Evolutionary conservation across 2,329 filamentous ascomycete genomes (phyloP).

Genomic region (Fusarium sp.): DNA sequence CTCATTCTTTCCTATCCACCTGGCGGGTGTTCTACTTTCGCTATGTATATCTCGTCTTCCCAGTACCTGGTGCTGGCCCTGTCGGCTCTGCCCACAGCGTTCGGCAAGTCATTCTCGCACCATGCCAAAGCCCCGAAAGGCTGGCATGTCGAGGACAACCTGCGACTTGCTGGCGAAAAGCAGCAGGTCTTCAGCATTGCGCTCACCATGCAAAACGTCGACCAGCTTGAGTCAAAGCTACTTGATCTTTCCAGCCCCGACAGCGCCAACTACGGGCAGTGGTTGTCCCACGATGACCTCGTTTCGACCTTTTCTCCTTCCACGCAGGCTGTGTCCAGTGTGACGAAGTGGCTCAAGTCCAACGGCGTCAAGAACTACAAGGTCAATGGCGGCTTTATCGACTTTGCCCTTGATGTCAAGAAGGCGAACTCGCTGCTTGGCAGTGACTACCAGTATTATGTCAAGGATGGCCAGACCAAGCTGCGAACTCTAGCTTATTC

Average conservation of each 20-base stretch:
- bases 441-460: constrained; percentile 29
- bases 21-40: background rate
- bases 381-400: constrained; percentile 26
- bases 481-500: constrained; percentile 34
- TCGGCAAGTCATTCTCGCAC: constrained; percentile 27
- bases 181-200: constrained; percentile 35
- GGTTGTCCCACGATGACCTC: constrained; percentile 26
- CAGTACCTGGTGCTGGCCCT: constrained; percentile 14
- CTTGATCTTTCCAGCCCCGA: constrained; percentile 32
- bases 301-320: constrained; percentile 11
- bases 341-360: constrained; percentile 32
- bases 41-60: constrained; percentile 26
- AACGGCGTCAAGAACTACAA: constrained; percentile 35
- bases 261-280: constrained; percentile 31
- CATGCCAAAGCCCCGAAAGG: constrained; percentile 10
- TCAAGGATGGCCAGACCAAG: constrained; percentile 27
- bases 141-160: constrained; percentile 14
- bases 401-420: constrained; percentile 30
- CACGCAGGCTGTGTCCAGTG: constrained; percentile 14
- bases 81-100: constrained; percentile 6
- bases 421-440: constrained; percentile 16
- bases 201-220: constrained; percentile 29
- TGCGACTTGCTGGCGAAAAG: constrained; percentile 2
- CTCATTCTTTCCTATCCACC: background rate
- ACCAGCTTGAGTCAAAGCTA: constrained; percentile 32